Conservation (phyloP, 306 rosid genomes). For the Sesbania bispinosa region DNA sequence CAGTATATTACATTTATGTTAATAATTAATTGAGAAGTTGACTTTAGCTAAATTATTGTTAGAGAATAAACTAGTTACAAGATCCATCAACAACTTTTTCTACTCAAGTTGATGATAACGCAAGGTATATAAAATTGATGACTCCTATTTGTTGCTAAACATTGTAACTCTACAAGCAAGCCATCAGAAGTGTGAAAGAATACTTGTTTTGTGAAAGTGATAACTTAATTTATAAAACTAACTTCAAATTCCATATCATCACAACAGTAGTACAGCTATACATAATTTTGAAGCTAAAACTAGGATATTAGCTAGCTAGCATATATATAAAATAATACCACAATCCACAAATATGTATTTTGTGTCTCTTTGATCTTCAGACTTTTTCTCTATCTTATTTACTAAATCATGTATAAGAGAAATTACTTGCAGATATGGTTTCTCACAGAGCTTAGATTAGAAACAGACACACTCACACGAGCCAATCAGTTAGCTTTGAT, state of each 20-base stretch:
- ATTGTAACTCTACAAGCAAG: conserved; percentile 1
- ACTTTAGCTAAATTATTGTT: neutral
- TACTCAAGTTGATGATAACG: neutral
- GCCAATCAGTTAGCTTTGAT: conserved; percentile 8
- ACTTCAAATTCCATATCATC: neutral
- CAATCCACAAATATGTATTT: neutral
- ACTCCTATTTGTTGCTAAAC: neutral
- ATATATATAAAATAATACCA: neutral
- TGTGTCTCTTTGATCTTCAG: neutral
- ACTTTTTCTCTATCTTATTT: conserved; percentile 9
- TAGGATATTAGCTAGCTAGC: neutral
- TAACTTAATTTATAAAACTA: neutral
- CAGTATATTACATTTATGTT: neutral
- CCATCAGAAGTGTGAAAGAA: neutral
- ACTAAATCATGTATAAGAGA: neutral
- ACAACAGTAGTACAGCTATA: neutral
- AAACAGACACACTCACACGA: neutral
- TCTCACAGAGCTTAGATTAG: conserved; percentile 9
- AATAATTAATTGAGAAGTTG: neutral
- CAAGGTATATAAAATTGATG: neutral
- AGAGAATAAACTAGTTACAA: neutral
- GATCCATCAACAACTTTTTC: neutral
- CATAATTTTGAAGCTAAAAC: neutral
- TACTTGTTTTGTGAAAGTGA: neutral
- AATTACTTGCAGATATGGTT: conserved; percentile 3